phyloP scores from a whole-genome alignment of 768 basidiomycete genomes.

The Calocera viscosa region DNA sequence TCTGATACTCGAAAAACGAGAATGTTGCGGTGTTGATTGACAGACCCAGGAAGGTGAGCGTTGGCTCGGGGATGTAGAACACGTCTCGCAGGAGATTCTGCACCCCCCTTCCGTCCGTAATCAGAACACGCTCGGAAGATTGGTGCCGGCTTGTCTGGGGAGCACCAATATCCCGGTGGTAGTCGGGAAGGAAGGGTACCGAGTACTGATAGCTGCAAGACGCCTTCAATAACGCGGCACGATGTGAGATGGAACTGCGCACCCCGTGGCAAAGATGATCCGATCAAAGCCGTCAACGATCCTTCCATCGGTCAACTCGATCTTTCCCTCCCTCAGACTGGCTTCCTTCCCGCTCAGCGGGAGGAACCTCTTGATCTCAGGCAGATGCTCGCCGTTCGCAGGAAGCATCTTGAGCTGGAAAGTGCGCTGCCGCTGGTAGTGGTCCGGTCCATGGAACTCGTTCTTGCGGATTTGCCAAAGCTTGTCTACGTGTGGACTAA shows the following conservation, averaged over 20 bases:
- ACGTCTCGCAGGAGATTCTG: conserved; percentile 20
- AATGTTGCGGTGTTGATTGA: conserved; percentile 21
- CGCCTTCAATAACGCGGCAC: background rate
- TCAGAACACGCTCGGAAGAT: conserved; percentile 8
- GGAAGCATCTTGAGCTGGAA: conserved; percentile 17
- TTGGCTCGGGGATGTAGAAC: conserved; percentile 23
- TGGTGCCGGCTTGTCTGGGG: background rate
- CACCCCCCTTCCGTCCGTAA: conserved; percentile 16
- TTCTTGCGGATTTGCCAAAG: conserved; percentile 27
- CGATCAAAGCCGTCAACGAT: conserved; percentile 29
- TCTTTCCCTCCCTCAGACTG: conserved; percentile 22
- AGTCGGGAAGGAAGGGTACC: conserved; percentile 20
- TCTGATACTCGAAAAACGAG: conserved; percentile 22
- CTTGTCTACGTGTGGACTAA: conserved; percentile 26
- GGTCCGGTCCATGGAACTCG: conserved; percentile 14
- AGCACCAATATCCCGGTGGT: conserved; percentile 15
- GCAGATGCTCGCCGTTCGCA: conserved; percentile 14
- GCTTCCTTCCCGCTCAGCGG: conserved; percentile 20
- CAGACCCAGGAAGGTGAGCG: conserved; percentile 19
- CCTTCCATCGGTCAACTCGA: conserved; percentile 33
- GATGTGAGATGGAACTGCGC: conserved; percentile 3
- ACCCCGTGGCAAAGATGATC: conserved; percentile 22
- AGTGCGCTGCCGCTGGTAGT: conserved; percentile 14
- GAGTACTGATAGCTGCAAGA: conserved; percentile 19
- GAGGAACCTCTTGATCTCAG: conserved; percentile 32